Percentiles rank a stretch among this genome's conserved stretches.
Conservation (phyloP, 2,329 filamentous ascomycete genomes). For the Truncatella angustata region DNA sequence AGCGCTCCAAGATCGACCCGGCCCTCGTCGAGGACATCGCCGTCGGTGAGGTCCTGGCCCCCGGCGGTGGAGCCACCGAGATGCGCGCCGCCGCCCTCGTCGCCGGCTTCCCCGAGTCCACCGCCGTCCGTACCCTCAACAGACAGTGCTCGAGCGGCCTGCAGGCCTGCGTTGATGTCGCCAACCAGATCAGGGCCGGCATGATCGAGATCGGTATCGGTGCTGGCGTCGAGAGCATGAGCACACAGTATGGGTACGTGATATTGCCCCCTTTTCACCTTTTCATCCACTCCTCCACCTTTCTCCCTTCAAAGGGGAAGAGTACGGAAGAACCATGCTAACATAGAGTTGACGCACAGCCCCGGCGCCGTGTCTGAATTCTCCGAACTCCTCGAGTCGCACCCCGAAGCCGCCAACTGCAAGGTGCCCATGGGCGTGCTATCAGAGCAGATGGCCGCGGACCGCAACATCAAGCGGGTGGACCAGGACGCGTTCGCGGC, state of each 20-base stretch:
- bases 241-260: slow-evolving; percentile 78
- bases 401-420: slow-evolving; percentile 87
- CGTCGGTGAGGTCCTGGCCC: slow-evolving; percentile 86
- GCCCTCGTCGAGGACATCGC: slow-evolving; percentile 86
- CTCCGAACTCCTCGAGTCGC: slow-evolving; percentile 79
- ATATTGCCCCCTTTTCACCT: background rate
- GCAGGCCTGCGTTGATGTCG: slow-evolving; percentile 89
- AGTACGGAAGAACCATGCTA: background rate
- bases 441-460: slow-evolving; percentile 93
- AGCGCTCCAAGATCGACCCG: slow-evolving; percentile 87
- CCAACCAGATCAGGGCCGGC: slow-evolving; percentile 84
- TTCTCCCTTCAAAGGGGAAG: too few relatives aligned
- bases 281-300: background rate
- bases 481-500: slow-evolving; percentile 93
- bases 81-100: slow-evolving; percentile 90
- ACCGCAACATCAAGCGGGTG: slow-evolving; percentile 67
- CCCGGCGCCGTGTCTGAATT: slow-evolving; percentile 89
- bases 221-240: slow-evolving; percentile 97
- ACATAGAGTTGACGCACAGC: slow-evolving; percentile 34
- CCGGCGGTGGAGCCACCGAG: slow-evolving; percentile 92
- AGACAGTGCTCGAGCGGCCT: slow-evolving; percentile 92
- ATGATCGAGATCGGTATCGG: slow-evolving; percentile 97
- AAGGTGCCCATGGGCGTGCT: slow-evolving; percentile 96
- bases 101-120: slow-evolving; percentile 82
- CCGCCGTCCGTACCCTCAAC: slow-evolving; percentile 87